Evolutionary conservation across 805 yeast genomes (phyloP).

Genomic region (Hanseniaspora nectarophila): DNA sequence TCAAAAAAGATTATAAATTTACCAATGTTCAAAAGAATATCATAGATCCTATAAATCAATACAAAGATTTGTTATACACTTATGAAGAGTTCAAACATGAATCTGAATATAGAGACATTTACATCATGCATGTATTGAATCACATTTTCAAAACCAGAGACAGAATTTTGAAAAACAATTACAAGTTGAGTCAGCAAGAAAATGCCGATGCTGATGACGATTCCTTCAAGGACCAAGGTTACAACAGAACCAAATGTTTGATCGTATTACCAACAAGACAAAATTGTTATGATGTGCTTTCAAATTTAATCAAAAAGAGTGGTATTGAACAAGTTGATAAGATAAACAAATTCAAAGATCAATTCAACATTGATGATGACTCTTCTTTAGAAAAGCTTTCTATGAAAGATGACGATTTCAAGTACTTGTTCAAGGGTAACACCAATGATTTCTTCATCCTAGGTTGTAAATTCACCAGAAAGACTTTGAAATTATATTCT

Average conservation of each 20-base stretch:
- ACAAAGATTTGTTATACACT: constrained; percentile 60
- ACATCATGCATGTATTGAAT: constrained; percentile 61
- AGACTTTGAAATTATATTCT: constrained; percentile 70
- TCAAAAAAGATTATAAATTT: constrained; percentile 21
- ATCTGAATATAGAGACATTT: constrained; percentile 46
- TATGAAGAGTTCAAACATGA: constrained; percentile 37
- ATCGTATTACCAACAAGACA: constrained; percentile 76
- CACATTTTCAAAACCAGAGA: constrained; percentile 83
- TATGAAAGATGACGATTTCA: constrained; percentile 49
- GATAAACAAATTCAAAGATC: constrained; percentile 57
- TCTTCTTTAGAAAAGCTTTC: constrained; percentile 46
- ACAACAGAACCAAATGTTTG: constrained; percentile 81
- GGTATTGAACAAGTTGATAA: constrained; percentile 72
- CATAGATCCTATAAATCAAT: constrained; percentile 55
- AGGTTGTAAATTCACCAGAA: constrained; percentile 85
- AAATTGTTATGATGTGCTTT: constrained; percentile 57
- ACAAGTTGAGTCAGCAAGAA: constrained; percentile 34
- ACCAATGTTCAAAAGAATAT: constrained; percentile 40
- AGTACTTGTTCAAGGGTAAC: constrained; percentile 70
- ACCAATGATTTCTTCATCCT: constrained; percentile 82
- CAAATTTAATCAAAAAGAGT: constrained; percentile 46
- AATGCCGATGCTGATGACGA: constrained; percentile 46
- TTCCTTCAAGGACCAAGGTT: constrained; percentile 85
- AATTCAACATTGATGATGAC: constrained; percentile 46
- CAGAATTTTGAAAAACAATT: constrained; percentile 64